These are phyloP conservation scores for Cladosporium sp. DNA, from an alignment of 2,329 filamentous ascomycete genomes.

Conservation along the genomic window DNA sequence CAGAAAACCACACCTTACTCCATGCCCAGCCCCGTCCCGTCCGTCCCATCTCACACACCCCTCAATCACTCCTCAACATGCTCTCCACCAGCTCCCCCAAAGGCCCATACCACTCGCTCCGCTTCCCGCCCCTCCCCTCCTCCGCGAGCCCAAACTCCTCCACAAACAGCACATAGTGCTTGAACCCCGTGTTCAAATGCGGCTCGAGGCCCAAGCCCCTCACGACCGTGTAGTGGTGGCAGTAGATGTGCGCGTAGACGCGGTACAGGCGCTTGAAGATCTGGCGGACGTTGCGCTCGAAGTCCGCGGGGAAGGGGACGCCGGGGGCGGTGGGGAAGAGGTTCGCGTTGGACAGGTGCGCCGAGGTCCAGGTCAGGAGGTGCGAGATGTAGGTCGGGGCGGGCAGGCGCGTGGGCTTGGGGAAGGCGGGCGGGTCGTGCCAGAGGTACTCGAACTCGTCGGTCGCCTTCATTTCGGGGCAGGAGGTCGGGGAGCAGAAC, in stretches of 20 bases:
- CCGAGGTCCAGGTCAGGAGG: slow-evolving; percentile 93
- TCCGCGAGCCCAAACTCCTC: slow-evolving; percentile 90
- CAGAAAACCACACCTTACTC: not conserved
- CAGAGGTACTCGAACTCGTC: slow-evolving; percentile 99
- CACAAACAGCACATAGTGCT: slow-evolving; percentile 98
- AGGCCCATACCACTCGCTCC: slow-evolving; percentile 87
- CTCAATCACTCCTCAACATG: slow-evolving; percentile 87
- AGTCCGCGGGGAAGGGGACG: slow-evolving; percentile 87
- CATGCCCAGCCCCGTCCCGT: not conserved
- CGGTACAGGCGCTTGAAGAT: slow-evolving; percentile 99
- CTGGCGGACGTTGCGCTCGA: slow-evolving; percentile 87
- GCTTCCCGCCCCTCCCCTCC: slow-evolving; percentile 55
- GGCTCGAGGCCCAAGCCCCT: slow-evolving; percentile 92
- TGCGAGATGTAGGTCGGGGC: slow-evolving; percentile 97
- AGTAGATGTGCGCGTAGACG: slow-evolving; percentile 96
- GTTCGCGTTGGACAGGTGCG: slow-evolving; percentile 89
- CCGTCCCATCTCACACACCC: not conserved
- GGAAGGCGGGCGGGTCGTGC: slow-evolving; percentile 93
- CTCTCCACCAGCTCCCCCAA: slow-evolving; percentile 93
- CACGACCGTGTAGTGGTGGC: slow-evolving; percentile 95
- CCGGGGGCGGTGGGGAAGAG: slow-evolving; percentile 71
- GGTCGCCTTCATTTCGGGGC: slow-evolving; percentile 99
- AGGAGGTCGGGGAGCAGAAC: slow-evolving; percentile 95
- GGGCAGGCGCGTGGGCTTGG: slow-evolving; percentile 95
- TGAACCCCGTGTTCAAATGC: slow-evolving; percentile 98